Evolutionary conservation across 192 early-diverging fungal genomes (phyloP), one percentile per base, ranked within the genome.

Genomic region (Podila epigama): DNA sequence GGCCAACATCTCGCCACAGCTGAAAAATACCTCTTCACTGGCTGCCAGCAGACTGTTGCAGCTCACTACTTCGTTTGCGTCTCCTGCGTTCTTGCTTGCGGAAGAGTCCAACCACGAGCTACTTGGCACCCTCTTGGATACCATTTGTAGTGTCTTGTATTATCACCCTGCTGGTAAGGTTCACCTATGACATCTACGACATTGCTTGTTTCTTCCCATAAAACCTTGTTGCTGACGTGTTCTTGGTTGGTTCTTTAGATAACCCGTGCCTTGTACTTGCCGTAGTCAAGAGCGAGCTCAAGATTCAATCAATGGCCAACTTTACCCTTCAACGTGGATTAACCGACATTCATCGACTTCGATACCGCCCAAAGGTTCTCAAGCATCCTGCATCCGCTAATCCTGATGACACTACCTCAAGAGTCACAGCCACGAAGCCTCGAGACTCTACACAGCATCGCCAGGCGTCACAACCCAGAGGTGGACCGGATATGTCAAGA

Each of bases 201-300:
- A n/a, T n/a, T n/a, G n/a, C n/a, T 48, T 18, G 39, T 39, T 50
- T 9, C 16, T 58, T 5, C 6, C 37, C 29, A 55, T 9, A 5
- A 28, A 2, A 10, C 42, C 16, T 7, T 58, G n/a, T n/a, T n/a
- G n/a, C n/a, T n/a, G n/a, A n/a, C n/a, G n/a, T n/a, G n/a, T n/a
- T n/a, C n/a, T n/a, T n/a, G n/a, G n/a, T n/a, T n/a, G n/a, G n/a
- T n/a, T n/a, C n/a, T n/a, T 42, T 56, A 79, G 94, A 92, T 40
- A 97, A 97, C 66, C 83, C 90, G 7, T 88, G 90, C 28, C 58
- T 97, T 18, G 85, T 95, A 28, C 96, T 96, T 78, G 88, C 90
- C 28, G 83, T 97, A 65, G 86, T 96, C 27, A 85, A 92, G 50
- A 82, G 90, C 54, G 91, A 91, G 39, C 70, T 84, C 16, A 91